A percentile compares a stretch with the other conserved stretches of the same genome.
Evolutionary conservation across 371 early-diverging fungal genomes (phyloP).

Genomic region (Lichtheimia ornata): DNA sequence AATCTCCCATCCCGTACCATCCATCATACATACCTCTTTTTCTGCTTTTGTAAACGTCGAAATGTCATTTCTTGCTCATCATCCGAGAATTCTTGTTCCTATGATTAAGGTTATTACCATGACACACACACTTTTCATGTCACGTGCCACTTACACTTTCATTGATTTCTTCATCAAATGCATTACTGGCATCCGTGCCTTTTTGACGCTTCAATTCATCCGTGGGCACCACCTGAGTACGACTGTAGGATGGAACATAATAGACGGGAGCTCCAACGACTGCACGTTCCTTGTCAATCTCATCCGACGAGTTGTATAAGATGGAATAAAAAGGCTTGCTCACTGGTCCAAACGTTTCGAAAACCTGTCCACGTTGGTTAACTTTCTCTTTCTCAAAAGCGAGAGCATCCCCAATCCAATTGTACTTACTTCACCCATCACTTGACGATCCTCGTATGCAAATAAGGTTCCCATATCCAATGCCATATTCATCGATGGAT

Average conservation of each 20-base stretch:
- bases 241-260: constrained; percentile 51
- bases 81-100: constrained; percentile 87
- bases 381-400: background rate
- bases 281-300: constrained; percentile 52
- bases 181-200: constrained; percentile 92
- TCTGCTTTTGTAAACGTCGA: constrained; percentile 44
- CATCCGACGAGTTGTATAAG: constrained; percentile 64
- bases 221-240: constrained; percentile 69
- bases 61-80: constrained; percentile 79
- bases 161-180: constrained; percentile 88
- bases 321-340: constrained; percentile 81
- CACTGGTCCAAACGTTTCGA: constrained; percentile 95
- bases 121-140: background rate
- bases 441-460: constrained; percentile 61
- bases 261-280: constrained; percentile 61
- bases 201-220: constrained; percentile 65
- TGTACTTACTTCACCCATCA: constrained; percentile 70
- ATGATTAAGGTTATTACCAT: background rate
- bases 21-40: constrained; percentile 1
- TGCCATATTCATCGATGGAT: constrained; percentile 54
- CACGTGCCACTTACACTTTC: constrained; percentile 1
- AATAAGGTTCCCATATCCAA: constrained; percentile 82
- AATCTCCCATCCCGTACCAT: too few relatives aligned
- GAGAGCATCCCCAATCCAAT: too few relatives aligned
- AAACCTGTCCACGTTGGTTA: constrained; percentile 50